A percentile compares a stretch with the other conserved stretches of the same genome.
Evolutionary conservation across 208 protist genomes (phyloP).

Genomic region (Leishmania tarentolae): DNA sequence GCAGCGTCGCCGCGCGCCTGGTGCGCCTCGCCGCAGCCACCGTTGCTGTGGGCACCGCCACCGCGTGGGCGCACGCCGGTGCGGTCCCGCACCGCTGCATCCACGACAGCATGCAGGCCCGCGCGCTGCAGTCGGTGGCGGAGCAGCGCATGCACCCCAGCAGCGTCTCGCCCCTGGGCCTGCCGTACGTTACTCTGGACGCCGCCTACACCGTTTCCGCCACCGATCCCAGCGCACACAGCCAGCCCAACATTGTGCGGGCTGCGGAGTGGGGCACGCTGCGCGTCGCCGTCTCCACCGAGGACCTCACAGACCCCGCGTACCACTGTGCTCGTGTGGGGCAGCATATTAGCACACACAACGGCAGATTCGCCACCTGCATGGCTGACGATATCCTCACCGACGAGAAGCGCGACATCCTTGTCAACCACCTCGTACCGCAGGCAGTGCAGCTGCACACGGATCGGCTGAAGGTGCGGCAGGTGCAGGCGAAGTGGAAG

Average conservation of each 20-base stretch:
- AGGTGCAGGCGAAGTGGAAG: conserved; percentile 11
- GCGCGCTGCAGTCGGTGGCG: no score
- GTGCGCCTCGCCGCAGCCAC: no score
- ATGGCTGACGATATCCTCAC: conserved; percentile 39
- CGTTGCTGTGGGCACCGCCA: no score
- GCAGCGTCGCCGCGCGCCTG: no score
- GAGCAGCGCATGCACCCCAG: no score
- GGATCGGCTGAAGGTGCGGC: conserved; percentile 44
- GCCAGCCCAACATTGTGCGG: conserved; percentile 14
- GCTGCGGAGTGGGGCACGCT: conserved; percentile 26
- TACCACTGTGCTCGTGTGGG: conserved; percentile 45
- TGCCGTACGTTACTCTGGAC: no score
- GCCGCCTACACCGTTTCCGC: no score
- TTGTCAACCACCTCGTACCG: conserved; percentile 45
- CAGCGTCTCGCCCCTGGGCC: no score
- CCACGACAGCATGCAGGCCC: no score
- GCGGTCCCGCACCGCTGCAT: no score
- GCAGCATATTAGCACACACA: conserved; percentile 18
- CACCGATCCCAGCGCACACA: no score
- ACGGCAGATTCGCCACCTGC: conserved; percentile 31
- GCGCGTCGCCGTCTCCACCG: conserved; percentile 38
- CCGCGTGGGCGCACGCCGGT: no score
- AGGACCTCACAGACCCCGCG: conserved; percentile 30
- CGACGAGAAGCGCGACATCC: conserved; percentile 26
- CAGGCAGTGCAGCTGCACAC: conserved; percentile 49